phyloP scores from a whole-genome alignment of 257 asterid species.

The Nicotiana sylvestris region DNA sequence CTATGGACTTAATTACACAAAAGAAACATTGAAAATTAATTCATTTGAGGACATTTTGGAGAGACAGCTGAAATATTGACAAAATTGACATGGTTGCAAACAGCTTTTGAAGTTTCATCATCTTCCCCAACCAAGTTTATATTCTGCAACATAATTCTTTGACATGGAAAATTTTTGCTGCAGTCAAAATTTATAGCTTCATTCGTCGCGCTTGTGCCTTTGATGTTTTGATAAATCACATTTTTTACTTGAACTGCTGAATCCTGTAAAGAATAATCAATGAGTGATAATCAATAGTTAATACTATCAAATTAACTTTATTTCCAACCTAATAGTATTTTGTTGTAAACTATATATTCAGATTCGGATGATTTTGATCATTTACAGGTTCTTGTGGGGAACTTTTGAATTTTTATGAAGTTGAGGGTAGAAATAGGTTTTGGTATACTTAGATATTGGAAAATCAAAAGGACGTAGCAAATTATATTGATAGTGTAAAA shows the following conservation, averaged over 20 bases:
- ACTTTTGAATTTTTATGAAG: no score
- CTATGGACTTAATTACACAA: not conserved
- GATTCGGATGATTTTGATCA: not conserved
- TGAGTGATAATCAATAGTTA: not conserved
- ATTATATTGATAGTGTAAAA: not conserved
- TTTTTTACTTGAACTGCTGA: constrained; percentile 52
- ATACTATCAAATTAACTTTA: not conserved
- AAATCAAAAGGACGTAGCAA: not conserved
- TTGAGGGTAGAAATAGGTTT: not conserved
- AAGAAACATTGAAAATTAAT: not conserved
- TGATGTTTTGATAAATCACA: constrained; percentile 49
- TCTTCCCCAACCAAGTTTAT: constrained; percentile 23
- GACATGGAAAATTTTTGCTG: constrained; percentile 53
- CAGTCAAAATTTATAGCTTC: constrained; percentile 51
- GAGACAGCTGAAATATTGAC: not conserved
- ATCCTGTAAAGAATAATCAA: constrained; percentile 17
- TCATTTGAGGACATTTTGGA: not conserved
- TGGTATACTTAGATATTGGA: not conserved
- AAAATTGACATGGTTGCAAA: not conserved
- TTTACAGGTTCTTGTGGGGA: no score
- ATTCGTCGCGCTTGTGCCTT: constrained; percentile 54
- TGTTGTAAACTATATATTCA: not conserved
- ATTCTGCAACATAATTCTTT: constrained; percentile 39
- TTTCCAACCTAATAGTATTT: not conserved
- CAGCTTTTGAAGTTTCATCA: not conserved